These are phyloP conservation scores for Raphanus sativus DNA, from an alignment of 345 rosid species.

Conservation along the genomic window DNA sequence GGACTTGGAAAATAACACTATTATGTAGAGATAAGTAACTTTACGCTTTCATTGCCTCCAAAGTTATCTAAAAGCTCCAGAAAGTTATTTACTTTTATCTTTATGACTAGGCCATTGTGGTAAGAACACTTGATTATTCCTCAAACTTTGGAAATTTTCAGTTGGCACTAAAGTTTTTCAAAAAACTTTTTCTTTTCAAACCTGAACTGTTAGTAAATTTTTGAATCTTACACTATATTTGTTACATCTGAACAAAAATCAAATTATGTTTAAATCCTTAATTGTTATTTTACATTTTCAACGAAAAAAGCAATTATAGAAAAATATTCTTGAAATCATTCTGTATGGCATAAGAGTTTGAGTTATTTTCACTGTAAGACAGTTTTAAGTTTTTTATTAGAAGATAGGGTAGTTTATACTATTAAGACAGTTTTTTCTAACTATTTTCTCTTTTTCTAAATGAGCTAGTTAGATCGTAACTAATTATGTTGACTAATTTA, in stretches of 20 bases:
- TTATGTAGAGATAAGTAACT: slow-evolving; percentile 27
- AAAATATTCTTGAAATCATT: too few relatives aligned
- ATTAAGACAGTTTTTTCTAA: too few relatives aligned
- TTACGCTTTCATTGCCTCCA: slow-evolving; percentile 19
- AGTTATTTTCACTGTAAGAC: too few relatives aligned
- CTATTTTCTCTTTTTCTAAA: too few relatives aligned
- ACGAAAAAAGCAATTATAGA: too few relatives aligned
- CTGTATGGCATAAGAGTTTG: not conserved
- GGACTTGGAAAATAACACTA: slow-evolving; percentile 31
- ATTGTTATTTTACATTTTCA: too few relatives aligned
- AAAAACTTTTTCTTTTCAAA: not conserved
- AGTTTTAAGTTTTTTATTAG: too few relatives aligned
- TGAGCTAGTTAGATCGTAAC: too few relatives aligned
- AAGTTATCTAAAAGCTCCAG: slow-evolving; percentile 14
- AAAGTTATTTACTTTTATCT: not conserved
- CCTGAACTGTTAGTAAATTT: not conserved
- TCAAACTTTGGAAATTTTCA: not conserved
- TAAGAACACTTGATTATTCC: not conserved
- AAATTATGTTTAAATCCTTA: too few relatives aligned
- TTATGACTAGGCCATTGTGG: not conserved
- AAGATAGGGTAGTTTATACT: too few relatives aligned
- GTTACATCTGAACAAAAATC: too few relatives aligned
- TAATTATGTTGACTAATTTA: too few relatives aligned
- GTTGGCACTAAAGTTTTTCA: not conserved
- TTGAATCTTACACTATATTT: not conserved